Evolutionary conservation across 495 filamentous ascomycete species (phyloP), one percentile per base, ranked within the genome.

Genomic region (Podospora pseudocomata): DNA sequence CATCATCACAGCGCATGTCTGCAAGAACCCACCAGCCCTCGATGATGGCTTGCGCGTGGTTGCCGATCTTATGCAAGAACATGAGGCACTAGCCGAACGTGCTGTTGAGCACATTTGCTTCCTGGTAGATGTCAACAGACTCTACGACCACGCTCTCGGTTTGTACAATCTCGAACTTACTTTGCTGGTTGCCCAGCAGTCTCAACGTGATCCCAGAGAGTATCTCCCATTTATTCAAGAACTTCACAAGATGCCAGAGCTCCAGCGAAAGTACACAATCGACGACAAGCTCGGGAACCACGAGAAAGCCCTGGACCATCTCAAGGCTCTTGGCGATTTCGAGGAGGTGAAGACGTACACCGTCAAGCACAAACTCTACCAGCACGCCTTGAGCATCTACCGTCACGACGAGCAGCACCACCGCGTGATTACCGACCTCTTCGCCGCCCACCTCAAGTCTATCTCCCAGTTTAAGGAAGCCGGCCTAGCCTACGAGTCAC

Each of bases 101-200:
- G 93, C 94, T 1, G 89, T 97, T 53, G 93, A 96, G 74, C 95
- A 99, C 71, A 97, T 98, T 70, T 97, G 93, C 82, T 99, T 97
- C 81, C 83, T 99, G 56, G 91, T 92, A 0, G 95, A 99, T 79
- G 89, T 95, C 20, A 95, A 97, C 74, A 87, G 86, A 64, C 86
- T 99, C n/a, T 99, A 95, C 73, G 91, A 97, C 67, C 89, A 92
- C 66, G 91, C 95, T 6, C 82, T 99, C 18, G 94, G 94, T 26
- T 80, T 98, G 2, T 97, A 99, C 74, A 87, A 97, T 73, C 85
- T 99, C 3, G 94, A 97, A 49, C 87, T 98, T 44, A 90, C 93
- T 7, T 82, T 99, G 15, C 81, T 96, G 61, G 90, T 99, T 55
- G 95, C 96, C 5, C 95, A 99, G 73, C 92, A 97, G 76, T 94